Conservation (phyloP, 1,284 basidiomycete species). For the Volvariella surrecta region DNA sequence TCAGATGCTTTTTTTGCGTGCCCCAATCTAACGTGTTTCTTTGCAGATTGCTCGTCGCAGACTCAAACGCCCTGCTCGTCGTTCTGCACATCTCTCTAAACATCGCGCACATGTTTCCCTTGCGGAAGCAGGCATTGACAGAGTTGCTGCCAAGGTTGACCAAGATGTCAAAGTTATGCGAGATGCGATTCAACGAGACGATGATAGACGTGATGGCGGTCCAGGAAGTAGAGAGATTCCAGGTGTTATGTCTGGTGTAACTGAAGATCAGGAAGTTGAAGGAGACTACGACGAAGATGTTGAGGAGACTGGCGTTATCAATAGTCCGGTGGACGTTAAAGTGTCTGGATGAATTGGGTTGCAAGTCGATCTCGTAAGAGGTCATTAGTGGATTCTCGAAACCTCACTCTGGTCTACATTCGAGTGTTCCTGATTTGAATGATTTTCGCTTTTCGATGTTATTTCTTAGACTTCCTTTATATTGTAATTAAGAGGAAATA, state of each 20-base stretch:
- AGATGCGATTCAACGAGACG: conserved; percentile 59
- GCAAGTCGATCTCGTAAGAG: no score
- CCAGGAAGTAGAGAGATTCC: conserved; percentile 22
- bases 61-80: conserved; percentile 65
- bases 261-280: conserved; percentile 19
- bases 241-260: conserved; percentile 16
- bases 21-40: neutral
- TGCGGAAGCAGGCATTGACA: conserved; percentile 79
- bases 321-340: conserved; percentile 1
- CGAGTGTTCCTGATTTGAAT: conserved; percentile 4
- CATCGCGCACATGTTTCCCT: conserved; percentile 74
- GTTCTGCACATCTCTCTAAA: conserved; percentile 54
- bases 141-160: conserved; percentile 66
- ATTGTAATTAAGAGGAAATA: neutral
- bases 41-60: conserved; percentile 64
- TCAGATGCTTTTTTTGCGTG: neutral
- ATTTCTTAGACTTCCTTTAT: neutral
- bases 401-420: no score
- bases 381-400: no score
- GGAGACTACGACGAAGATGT: conserved; percentile 26
- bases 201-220: conserved; percentile 35
- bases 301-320: conserved; percentile 16
- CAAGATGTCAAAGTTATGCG: conserved; percentile 65
- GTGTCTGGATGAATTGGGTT: no score
- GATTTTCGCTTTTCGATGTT: conserved; percentile 1